Conservation (phyloP, 2,329 filamentous ascomycete genomes). For the Beauveria rudraprayagi region DNA sequence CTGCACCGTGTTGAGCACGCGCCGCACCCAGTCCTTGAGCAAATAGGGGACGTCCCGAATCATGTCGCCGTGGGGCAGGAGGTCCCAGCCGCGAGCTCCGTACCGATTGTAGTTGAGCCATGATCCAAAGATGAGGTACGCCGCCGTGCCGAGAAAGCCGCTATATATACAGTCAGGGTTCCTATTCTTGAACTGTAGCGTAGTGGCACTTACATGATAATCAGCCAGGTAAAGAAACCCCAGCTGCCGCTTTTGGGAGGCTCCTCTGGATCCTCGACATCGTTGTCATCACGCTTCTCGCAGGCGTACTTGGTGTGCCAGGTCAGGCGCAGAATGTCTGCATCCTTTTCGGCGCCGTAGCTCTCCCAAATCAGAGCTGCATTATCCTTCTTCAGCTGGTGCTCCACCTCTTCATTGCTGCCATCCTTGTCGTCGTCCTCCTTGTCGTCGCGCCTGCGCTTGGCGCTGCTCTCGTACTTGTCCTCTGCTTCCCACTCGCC, state of each 20-base stretch:
- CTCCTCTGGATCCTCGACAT: constrained; percentile 31
- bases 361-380: constrained; percentile 68
- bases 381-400: constrained; percentile 45
- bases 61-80: constrained; percentile 85
- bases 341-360: constrained; percentile 55
- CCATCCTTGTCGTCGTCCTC: constrained; percentile 30
- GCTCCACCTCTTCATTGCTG: constrained; percentile 35
- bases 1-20: constrained; percentile 75
- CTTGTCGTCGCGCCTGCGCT: constrained; percentile 22
- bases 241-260: constrained; percentile 52
- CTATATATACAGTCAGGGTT: constrained; percentile 36
- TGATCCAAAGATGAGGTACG: constrained; percentile 94
- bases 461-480: constrained; percentile 37
- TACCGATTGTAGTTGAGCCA: constrained; percentile 99
- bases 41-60: constrained; percentile 90
- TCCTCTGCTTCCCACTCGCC: constrained; percentile 53
- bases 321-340: constrained; percentile 60
- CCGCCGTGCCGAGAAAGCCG: constrained; percentile 72
- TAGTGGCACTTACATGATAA: constrained; percentile 68
- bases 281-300: constrained; percentile 41
- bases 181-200: no score
- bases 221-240: constrained; percentile 97
- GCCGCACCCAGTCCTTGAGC: constrained; percentile 76
- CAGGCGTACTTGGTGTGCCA: constrained; percentile 90
- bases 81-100: constrained; percentile 88